These are phyloP conservation scores for Schizochytrium sp. DNA, from an alignment of 108 stramenopile species.

Conservation along the genomic window DNA sequence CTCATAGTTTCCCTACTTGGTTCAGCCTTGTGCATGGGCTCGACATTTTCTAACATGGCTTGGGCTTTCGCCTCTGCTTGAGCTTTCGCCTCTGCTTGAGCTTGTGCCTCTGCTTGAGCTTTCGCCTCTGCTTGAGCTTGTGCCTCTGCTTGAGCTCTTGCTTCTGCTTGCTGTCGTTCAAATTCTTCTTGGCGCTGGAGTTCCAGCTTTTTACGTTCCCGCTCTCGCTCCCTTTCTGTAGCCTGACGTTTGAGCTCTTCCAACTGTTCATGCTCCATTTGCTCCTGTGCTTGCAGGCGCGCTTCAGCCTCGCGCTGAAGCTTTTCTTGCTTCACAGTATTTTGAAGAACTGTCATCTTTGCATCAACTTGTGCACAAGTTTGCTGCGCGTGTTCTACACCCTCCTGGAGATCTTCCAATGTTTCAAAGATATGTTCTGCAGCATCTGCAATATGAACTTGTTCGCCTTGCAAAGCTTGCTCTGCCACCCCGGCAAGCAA, in stretches of 20 bases:
- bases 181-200: neutral
- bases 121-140: neutral
- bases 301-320: neutral
- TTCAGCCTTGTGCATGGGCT: neutral
- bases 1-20: neutral
- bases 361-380: neutral
- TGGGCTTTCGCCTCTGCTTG: neutral
- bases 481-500: slow-evolving; percentile 49
- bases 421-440: neutral
- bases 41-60: neutral
- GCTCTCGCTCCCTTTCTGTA: too few species aligned
- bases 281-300: too few species aligned
- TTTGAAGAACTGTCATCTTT: neutral
- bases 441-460: neutral
- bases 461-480: neutral
- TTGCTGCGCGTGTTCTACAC: neutral
- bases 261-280: too few species aligned
- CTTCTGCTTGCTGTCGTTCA: neutral
- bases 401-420: neutral
- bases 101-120: neutral
- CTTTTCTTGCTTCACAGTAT: slow-evolving; percentile 6
- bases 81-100: neutral
- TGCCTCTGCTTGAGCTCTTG: neutral
- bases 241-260: too few species aligned
- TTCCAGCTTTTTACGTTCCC: too few species aligned